Conservation (phyloP, 2,329 filamentous ascomycete species). For the Sclerotinia minor region DNA sequence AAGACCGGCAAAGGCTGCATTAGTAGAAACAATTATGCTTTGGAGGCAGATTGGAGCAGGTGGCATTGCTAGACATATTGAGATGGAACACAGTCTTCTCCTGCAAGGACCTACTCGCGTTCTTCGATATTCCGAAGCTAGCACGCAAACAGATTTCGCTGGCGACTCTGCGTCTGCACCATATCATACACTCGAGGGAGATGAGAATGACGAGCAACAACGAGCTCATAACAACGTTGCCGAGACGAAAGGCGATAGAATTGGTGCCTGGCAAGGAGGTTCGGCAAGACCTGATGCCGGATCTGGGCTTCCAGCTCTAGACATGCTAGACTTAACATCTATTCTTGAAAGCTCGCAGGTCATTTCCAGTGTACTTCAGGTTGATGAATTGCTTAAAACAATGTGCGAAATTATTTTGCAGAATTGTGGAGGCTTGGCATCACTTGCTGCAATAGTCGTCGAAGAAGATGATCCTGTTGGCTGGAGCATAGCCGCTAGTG, state of each 20-base stretch:
- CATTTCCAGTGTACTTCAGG: constrained; percentile 73
- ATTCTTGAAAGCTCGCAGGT: constrained; percentile 79
- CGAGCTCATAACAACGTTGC: constrained; percentile 42
- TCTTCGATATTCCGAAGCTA: constrained; percentile 60
- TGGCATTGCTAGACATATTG: constrained; percentile 67
- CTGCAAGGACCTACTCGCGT: constrained; percentile 62
- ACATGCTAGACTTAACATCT: constrained; percentile 79
- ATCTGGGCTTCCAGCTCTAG: constrained; percentile 68
- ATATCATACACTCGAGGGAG: constrained; percentile 51
- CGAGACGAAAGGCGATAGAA: constrained; percentile 57
- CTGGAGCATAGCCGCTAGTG: constrained; percentile 74
- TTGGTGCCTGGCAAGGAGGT: constrained; percentile 61
- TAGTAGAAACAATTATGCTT: constrained; percentile 66
- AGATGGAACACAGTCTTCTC: constrained; percentile 66
- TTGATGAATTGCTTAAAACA: constrained; percentile 74
- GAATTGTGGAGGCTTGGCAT: constrained; percentile 69
- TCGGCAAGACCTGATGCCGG: constrained; percentile 60
- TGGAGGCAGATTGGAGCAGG: constrained; percentile 69
- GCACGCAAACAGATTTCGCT: constrained; percentile 70
- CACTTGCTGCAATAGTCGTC: constrained; percentile 71
- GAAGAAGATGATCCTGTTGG: constrained; percentile 58
- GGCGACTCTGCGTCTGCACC: constrained; percentile 55
- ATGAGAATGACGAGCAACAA: constrained; percentile 44
- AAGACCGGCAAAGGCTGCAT: constrained; percentile 66
- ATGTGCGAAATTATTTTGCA: constrained; percentile 82